Evolutionary conservation across 345 rosid genomes (phyloP), one percentile per base, ranked within the genome.

Genomic region (Dipteronia dyeriana): DNA sequence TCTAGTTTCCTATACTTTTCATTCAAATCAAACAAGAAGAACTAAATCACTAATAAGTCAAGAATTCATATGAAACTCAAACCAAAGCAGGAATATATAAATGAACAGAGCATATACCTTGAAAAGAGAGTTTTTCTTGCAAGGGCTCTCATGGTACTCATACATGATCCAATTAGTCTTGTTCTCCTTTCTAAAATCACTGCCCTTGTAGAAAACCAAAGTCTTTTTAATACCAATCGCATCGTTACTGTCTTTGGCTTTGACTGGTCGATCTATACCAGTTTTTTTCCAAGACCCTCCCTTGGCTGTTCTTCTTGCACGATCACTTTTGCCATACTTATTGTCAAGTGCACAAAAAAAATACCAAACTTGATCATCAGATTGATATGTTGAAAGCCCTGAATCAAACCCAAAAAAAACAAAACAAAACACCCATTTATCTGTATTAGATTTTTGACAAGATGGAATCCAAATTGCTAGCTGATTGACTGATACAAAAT

Each of bases 231-330:
- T 66, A 12, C 89, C 91, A 19, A 86, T 84, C 79, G 51, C 70
- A 3, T 49, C 70, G 5, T 16, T 26, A 14, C 84, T 38, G 45
- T 53, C 51, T 56, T 22, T 77, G 20, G 49, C 79, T 26, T 61
- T 73, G 75, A 86, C 71, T 25, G 23, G 1, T 2, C 86, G 81
- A 68, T 61, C 63, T 12, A n/a, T 66, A 9, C 91, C 90, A 0
- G 90, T 84, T n/a, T 71, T 5, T 79, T 89, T 87, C 90, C 90
- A 89, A 26, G 5, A 78, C 5, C 92, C 90, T n/a, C 12, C 3
- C 38, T 13, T 22, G 8, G 88, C 82, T 1, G 49, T 79, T 73
- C 92, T 80, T 62, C 75, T 78, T 14, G 39, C 56, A 13, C 49
- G 70, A 4, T 54, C 74, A 39, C 81, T 72, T 9, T 80, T 81